Base-by-base conservation (phyloP, 2,329 filamentous ascomycete species). In the Shiraia sp. region DNA sequence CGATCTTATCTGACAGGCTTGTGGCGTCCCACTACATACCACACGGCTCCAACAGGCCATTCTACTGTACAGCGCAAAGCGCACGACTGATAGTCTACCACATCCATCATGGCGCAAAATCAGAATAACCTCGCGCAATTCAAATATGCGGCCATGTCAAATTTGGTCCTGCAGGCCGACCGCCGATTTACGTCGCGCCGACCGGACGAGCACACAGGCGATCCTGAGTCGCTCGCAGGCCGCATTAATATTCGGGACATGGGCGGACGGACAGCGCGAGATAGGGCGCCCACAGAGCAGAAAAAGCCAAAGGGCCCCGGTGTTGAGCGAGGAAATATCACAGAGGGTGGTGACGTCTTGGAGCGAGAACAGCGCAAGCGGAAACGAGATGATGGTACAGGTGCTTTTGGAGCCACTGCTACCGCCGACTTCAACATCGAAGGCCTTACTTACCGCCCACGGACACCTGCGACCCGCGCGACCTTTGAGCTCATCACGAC, bases 61-160 rank as follows among this genome's bases (percentile, higher is more conserved):
- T 39, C 27, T 30, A 41, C 34, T 8, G 19, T 5, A 22, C 47
- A 50, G 53, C 57, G 55, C 55, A 52, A 49, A 45, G 48, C 51
- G 57, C 51, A 49, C 40, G 41, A 45, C 32, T 30, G 32, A 38
- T 48, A 45, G 43, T 51, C 41, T 45, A 36, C 47, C 33, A 51
- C 49, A 48, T 42, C 44, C 47, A 55, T 32, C 49, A 61, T 61
- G 57, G 55, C 57, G 45, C 52, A 57, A 31, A 55, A 59, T 27
- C 51, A 51, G 45, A 65, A 80, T 63, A 76, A 93, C 86, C 88
- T 95, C 65, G 91, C 90, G 73, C 91, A 96, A 75, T 96, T 95
- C 82, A 96, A 96, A 75, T 96, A 96, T 82, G 90, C 90, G 84
- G 90, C 89, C 72, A 97, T 99, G 93, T 99, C 93, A 77, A 99